These are phyloP conservation scores for Aspergillus haitiensis DNA, from an alignment of 495 filamentous ascomycete species.

Conservation along the genomic window DNA sequence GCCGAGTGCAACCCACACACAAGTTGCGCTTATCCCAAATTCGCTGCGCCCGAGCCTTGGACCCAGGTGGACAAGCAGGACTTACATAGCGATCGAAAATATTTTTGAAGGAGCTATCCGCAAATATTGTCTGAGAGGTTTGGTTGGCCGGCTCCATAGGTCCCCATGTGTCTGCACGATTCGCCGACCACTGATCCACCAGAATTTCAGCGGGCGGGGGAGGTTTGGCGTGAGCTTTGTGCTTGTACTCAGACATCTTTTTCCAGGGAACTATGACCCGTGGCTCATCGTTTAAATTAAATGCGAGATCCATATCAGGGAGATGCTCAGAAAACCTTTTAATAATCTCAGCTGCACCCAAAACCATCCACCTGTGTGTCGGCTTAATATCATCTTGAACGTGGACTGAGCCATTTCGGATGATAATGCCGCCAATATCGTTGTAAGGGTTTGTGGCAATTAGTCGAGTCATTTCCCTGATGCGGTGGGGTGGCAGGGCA, in stretches of 20 bases:
- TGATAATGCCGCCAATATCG: constrained; percentile 48
- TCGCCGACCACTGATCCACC: constrained; percentile 35
- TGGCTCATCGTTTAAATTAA: constrained; percentile 80
- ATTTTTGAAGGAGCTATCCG: constrained; percentile 44
- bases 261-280: constrained; percentile 71
- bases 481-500: constrained; percentile 59
- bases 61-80: constrained; percentile 57
- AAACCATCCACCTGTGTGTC: constrained; percentile 58
- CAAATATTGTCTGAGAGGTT: constrained; percentile 50
- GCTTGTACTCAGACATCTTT: constrained; percentile 44
- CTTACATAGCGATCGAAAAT: constrained; percentile 50
- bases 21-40: constrained; percentile 52
- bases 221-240: constrained; percentile 33
- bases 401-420: constrained; percentile 46
- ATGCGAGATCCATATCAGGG: constrained; percentile 77
- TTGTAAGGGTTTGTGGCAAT: constrained; percentile 50
- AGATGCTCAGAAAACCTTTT: constrained; percentile 66
- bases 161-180: constrained; percentile 42
- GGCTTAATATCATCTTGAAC: constrained; percentile 49
- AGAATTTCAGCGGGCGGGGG: constrained; percentile 25
- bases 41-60: constrained; percentile 50
- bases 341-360: constrained; percentile 63
- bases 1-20: constrained; percentile 60
- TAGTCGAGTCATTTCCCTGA: constrained; percentile 51
- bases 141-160: constrained; percentile 46